phyloP scores from a whole-genome alignment of 805 yeast species.

The Cyberlindnera bimundalis region DNA sequence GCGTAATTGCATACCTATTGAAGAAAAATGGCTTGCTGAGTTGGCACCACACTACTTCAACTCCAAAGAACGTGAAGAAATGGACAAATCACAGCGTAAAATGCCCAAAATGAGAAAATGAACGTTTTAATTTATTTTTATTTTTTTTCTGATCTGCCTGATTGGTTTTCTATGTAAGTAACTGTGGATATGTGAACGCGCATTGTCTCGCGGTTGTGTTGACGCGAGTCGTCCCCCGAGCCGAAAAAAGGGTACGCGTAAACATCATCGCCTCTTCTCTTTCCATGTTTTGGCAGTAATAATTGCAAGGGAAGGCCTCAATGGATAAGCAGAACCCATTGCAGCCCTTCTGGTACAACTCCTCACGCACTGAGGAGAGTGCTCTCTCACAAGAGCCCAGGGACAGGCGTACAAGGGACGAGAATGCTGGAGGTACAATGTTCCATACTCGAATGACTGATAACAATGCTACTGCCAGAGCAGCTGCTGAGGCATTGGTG shows the following conservation, averaged over 20 bases:
- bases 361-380: constrained; percentile 32
- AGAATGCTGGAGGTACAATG: constrained; percentile 40
- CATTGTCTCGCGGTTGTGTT: no score
- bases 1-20: constrained; percentile 72
- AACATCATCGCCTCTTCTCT: no score
- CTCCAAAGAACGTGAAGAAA: constrained; percentile 18
- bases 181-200: no score
- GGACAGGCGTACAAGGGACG: constrained; percentile 37
- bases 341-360: constrained; percentile 28
- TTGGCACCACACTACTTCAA: constrained; percentile 58
- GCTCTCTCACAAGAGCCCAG: constrained; percentile 40
- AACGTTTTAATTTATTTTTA: not conserved
- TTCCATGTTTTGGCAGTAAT: no score
- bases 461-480: not conserved
- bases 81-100: constrained; percentile 17
- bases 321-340: constrained; percentile 22
- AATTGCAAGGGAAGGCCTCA: no score
- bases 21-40: constrained; percentile 69
- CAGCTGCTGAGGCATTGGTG: constrained; percentile 10
- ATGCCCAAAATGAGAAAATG: constrained; percentile 21
- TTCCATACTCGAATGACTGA: constrained; percentile 38
- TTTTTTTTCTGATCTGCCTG: no score
- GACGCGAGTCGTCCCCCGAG: no score
- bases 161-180: no score
- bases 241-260: no score